phyloP scores from a whole-genome alignment of 768 basidiomycete species.

The Cyclocybe aegerita region DNA sequence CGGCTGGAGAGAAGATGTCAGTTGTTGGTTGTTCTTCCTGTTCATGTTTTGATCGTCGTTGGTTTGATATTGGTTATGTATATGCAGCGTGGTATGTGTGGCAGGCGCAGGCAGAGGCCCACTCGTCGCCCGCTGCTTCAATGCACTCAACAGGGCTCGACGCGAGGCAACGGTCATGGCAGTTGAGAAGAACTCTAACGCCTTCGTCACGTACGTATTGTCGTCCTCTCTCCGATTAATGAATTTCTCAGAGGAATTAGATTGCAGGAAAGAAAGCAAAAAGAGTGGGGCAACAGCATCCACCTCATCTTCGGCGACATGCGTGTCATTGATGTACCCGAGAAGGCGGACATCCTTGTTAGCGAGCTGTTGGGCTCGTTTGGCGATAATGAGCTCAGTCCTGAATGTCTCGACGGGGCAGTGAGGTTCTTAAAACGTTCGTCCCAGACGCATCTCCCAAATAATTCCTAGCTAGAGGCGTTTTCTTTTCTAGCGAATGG shows the following conservation, averaged over 20 bases:
- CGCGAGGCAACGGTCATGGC: conserved; percentile 73
- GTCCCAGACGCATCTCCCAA: conserved; percentile 21
- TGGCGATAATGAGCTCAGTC: conserved; percentile 97
- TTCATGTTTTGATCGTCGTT: conserved; percentile 1
- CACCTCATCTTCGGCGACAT: conserved; percentile 93
- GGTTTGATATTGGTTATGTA: background rate
- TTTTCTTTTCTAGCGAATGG: conserved; percentile 63
- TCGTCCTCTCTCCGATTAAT: conserved; percentile 12
- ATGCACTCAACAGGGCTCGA: conserved; percentile 67
- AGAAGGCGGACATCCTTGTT: conserved; percentile 89
- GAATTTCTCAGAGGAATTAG: conserved; percentile 36
- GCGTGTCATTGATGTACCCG: conserved; percentile 80
- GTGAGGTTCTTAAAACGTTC: conserved; percentile 89
- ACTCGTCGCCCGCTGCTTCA: conserved; percentile 80
- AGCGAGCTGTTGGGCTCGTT: conserved; percentile 96
- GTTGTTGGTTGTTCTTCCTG: conserved; percentile 24
- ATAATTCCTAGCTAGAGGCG: background rate
- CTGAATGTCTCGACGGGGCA: conserved; percentile 96
- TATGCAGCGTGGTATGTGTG: conserved; percentile 75
- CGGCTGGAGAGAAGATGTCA: conserved; percentile 59
- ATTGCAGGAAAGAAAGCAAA: conserved; percentile 76
- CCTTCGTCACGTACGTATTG: conserved; percentile 83
- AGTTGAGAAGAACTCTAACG: conserved; percentile 96
- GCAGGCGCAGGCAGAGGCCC: conserved; percentile 96
- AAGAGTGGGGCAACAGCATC: conserved; percentile 83